Base-by-base conservation (phyloP, 306 rosid genomes). In the Castanopsis chinensis region DNA sequence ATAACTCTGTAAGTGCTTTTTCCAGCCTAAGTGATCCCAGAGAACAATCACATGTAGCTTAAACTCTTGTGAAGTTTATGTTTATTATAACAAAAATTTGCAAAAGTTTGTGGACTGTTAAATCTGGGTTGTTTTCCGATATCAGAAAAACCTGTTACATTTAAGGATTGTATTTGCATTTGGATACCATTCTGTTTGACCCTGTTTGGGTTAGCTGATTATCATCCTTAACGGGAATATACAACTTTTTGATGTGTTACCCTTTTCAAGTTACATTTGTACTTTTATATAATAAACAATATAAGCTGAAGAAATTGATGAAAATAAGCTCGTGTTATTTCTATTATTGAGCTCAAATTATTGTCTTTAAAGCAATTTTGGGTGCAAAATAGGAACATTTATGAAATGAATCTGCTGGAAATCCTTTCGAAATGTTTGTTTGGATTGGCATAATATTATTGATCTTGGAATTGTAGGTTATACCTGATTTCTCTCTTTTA, bases 1-100 rank as follows among this genome's bases (percentile, higher is more conserved):
- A 69, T 85, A 91, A 91, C 82, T 95, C 98, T 84, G 99, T 95
- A 89, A 95, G 98, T 83, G 41, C 70, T 74, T 23, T 63, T 77
- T 72, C 81, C 49, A 60, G 72, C 51, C 55, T 33, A 79, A 27
- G 68, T 73, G 73, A 77, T 68, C 61, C 27, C 69, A 21, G 20
- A n/a, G 64, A 68, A 74, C 45, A 57, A 35, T 63, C 43, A 21
- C 28, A 67, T 81, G 49, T 59, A 49, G 60, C 63, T 70, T 20
- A 69, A 67, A 60, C 76, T 14, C 18, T 1, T 55, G 55, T 78
- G 67, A 74, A 52, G 68, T 67, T 41, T 78, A 71, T 70, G 12
- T 8, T 41, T 41, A 41, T 41, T 69, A 65, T 35, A 57, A 49
- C 27, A 53, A 52, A 28, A 4, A 37, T 23, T 21, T 54, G 20